These are phyloP conservation scores for Coniferiporia weirii DNA, from an alignment of 1,284 basidiomycete species.

Conservation along the genomic window DNA sequence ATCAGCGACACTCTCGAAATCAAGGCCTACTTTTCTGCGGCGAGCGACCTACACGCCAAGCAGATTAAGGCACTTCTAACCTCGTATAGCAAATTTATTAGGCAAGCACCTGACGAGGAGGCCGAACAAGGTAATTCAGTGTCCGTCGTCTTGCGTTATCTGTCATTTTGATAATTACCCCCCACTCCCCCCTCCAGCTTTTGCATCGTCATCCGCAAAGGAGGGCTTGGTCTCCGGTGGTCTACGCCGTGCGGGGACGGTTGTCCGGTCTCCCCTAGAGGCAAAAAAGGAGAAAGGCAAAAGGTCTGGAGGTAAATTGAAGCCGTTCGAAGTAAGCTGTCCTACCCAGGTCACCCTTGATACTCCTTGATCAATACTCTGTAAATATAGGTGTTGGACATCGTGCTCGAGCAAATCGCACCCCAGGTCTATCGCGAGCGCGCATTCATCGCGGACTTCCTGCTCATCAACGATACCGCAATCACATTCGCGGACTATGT, in stretches of 20 bases:
- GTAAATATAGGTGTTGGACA: slow-evolving; percentile 58
- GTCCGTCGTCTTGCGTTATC: background rate
- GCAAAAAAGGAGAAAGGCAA: slow-evolving; percentile 50
- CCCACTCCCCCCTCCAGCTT: slow-evolving; percentile 26
- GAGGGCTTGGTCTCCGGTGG: slow-evolving; percentile 43
- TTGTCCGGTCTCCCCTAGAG: slow-evolving; percentile 68
- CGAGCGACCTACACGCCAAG: slow-evolving; percentile 72
- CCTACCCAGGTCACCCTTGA: background rate
- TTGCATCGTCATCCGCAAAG: slow-evolving; percentile 40
- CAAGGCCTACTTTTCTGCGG: slow-evolving; percentile 84
- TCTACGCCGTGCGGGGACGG: slow-evolving; percentile 71
- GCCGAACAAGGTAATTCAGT: slow-evolving; percentile 49
- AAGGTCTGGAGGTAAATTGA: slow-evolving; percentile 49
- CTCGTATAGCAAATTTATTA: slow-evolving; percentile 55
- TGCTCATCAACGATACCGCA: slow-evolving; percentile 85
- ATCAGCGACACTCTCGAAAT: background rate
- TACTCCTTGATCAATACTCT: background rate
- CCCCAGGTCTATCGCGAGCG: slow-evolving; percentile 79
- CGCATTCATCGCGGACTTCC: slow-evolving; percentile 86
- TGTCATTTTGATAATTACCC: slow-evolving; percentile 1
- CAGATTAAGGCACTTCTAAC: slow-evolving; percentile 77
- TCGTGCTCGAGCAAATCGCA: slow-evolving; percentile 73
- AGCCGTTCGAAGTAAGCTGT: slow-evolving; percentile 56
- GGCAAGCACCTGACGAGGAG: slow-evolving; percentile 68
- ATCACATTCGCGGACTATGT: slow-evolving; percentile 96